phyloP scores from a whole-genome alignment of 2,329 filamentous ascomycete species.

The Aureobasidium lini region DNA sequence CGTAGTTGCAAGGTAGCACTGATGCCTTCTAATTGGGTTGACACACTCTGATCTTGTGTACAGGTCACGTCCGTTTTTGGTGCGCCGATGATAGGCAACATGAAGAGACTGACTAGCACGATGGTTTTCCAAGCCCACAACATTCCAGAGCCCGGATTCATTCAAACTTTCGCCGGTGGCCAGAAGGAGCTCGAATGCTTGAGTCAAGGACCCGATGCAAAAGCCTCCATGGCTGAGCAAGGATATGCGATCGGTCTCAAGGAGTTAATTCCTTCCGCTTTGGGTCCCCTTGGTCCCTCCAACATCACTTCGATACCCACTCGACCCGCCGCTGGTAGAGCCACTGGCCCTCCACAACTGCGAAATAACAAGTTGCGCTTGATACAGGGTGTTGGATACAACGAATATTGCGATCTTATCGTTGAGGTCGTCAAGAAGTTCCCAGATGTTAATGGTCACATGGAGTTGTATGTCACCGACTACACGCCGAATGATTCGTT shows the following conservation, averaged over 20 bases:
- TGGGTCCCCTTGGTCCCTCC: not conserved
- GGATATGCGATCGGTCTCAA: constrained; percentile 25
- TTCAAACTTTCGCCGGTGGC: constrained; percentile 21
- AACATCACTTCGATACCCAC: not conserved
- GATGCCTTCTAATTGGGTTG: not conserved
- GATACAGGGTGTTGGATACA: constrained; percentile 54
- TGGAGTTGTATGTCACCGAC: constrained; percentile 69
- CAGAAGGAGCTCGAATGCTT: constrained; percentile 18
- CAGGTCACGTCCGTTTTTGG: not conserved
- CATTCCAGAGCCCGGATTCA: constrained; percentile 24
- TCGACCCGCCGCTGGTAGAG: not conserved
- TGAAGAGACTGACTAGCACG: constrained; percentile 18
- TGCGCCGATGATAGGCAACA: not conserved
- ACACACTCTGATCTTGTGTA: constrained; percentile 4
- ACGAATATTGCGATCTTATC: constrained; percentile 59
- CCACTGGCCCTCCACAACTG: constrained; percentile 17
- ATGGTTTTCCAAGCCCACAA: constrained; percentile 21
- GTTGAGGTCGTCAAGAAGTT: constrained; percentile 61
- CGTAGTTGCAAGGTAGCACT: constrained; percentile 29
- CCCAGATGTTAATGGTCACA: constrained; percentile 31
- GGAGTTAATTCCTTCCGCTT: not conserved
- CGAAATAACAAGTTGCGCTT: constrained; percentile 50
- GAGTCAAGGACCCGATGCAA: constrained; percentile 18
- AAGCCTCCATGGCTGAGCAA: constrained; percentile 21
- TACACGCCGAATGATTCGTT: constrained; percentile 67